Evolutionary conservation across 108 stramenopile species (phyloP), one percentile per base, ranked within the genome.

Genomic region (Nannochloropsis oceanica): DNA sequence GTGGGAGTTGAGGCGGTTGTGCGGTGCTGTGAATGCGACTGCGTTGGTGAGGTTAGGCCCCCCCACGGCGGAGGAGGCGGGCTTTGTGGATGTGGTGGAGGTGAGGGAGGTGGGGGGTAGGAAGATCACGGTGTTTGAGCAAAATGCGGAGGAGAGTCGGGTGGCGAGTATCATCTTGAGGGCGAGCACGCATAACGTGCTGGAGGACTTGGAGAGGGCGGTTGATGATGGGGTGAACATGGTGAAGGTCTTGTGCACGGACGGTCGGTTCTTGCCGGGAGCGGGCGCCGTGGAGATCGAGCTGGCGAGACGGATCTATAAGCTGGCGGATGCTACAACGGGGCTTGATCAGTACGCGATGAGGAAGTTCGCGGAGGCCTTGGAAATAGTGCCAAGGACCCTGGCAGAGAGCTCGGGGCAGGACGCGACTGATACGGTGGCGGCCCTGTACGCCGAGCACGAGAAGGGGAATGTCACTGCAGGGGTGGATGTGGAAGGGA

Each of bases 301-400:
- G 84, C 93, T 98, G 87, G 92, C 94, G 81, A 91, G 93, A 24
- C 92, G 91, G 80, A 87, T 99, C 73, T 81, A 86, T 43, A 91
- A 92, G 83, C 93, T 93, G 88, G 97, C 96, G 12, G 95, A 97
- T 82, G 92, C 80, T 25, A 26, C 80, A 81, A 89, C 96, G 20
- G 99, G 99, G 22, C 92, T 99, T 88, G 97, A 99, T 86, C 99
- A 99, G 88, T 99, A 99, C 88, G 96, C 97, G 79, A 95, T 99
- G 87, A 91, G 93, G 24, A 95, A 97, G 82, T 99, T 98, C 91
- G 96, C 96, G 43, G 96, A 97, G 90, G 96, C 97, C 10, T 88
- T 99, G 83, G 96, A 97, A 89, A 93, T 97, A 59, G 95, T 98
- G 8, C 96, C 97, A 8, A 91, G 96, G 42, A 96, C 94, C 44